Conservation (phyloP, 495 filamentous ascomycete genomes). For the Bacidia gigantensis region DNA sequence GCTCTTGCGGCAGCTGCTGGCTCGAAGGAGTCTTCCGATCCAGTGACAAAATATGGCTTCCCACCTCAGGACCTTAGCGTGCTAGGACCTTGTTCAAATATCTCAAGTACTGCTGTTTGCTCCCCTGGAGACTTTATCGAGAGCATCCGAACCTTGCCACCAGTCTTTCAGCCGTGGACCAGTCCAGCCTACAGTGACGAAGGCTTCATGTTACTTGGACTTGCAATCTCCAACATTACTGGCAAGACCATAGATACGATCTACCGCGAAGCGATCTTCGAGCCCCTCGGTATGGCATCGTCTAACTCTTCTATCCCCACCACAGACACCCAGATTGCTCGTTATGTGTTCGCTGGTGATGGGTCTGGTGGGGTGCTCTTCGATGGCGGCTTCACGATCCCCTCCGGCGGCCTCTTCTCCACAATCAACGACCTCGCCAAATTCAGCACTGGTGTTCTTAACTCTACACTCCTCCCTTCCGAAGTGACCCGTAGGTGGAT, state of each 20-base stretch:
- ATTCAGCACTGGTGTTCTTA: conserved; percentile 42
- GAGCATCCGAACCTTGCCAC: conserved; percentile 16
- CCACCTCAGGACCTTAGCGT: conserved; percentile 22
- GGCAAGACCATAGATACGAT: conserved; percentile 16
- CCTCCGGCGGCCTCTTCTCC: conserved; percentile 43
- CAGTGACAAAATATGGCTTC: conserved; percentile 23
- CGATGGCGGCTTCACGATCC: conserved; percentile 4
- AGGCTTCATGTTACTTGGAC: conserved; percentile 24
- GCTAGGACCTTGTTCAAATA: conserved; percentile 18
- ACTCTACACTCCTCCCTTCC: conserved; percentile 30
- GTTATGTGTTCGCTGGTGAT: conserved; percentile 15
- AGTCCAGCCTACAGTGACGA: conserved; percentile 23
- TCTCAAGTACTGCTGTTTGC: neutral
- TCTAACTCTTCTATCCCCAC: conserved; percentile 19
- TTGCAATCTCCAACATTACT: conserved; percentile 20
- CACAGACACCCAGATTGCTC: conserved; percentile 5
- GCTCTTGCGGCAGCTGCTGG: neutral
- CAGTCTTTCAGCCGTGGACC: conserved; percentile 22
- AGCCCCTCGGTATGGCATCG: conserved; percentile 20
- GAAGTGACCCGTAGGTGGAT: conserved; percentile 41
- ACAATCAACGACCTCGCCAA: conserved; percentile 35
- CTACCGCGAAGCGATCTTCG: conserved; percentile 20
- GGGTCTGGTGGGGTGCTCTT: conserved; percentile 5
- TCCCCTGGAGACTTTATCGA: conserved; percentile 13
- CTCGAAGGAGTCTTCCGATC: conserved; percentile 6